Conservation (phyloP, 768 basidiomycete genomes). For the Guyanaporus albipodus region DNA sequence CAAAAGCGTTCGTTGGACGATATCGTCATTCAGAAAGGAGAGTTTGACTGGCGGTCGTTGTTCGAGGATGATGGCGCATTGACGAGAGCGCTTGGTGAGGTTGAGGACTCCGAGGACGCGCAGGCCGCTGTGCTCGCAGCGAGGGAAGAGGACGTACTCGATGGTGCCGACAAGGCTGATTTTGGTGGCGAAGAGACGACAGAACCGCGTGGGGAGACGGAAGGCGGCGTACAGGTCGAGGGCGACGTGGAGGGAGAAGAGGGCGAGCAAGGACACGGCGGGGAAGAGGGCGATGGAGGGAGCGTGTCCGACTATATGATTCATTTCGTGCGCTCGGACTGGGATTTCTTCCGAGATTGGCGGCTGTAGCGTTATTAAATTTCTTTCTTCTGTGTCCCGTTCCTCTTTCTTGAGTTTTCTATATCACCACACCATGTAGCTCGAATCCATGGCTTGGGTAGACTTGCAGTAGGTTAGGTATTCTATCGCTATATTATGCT, state of each 20-base stretch:
- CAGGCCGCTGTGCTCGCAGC: slow-evolving; percentile 76
- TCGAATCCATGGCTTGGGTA: neutral
- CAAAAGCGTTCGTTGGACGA: slow-evolving; percentile 91
- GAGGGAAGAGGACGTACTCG: slow-evolving; percentile 64
- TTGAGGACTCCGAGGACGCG: slow-evolving; percentile 86
- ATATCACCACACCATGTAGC: slow-evolving; percentile 6
- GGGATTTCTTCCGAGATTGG: slow-evolving; percentile 73
- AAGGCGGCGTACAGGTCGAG: slow-evolving; percentile 26
- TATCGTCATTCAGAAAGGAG: slow-evolving; percentile 89
- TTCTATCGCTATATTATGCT: slow-evolving; percentile 18
- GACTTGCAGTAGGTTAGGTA: slow-evolving; percentile 2
- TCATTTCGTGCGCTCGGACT: slow-evolving; percentile 53
- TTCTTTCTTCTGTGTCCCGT: neutral
- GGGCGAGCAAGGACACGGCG: slow-evolving; percentile 34
- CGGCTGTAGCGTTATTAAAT: slow-evolving; percentile 39
- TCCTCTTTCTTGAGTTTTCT: neutral
- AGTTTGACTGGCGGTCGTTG: slow-evolving; percentile 90
- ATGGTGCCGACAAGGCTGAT: slow-evolving; percentile 78
- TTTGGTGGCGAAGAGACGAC: slow-evolving; percentile 51
- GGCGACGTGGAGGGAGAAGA: slow-evolving; percentile 38
- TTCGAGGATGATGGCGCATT: slow-evolving; percentile 62
- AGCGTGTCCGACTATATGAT: slow-evolving; percentile 87
- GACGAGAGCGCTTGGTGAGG: slow-evolving; percentile 74
- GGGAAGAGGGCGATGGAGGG: slow-evolving; percentile 59
- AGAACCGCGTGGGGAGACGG: slow-evolving; percentile 28